Conservation (phyloP, 139 green algal genomes). For the Monoraphidium neglectum region DNA sequence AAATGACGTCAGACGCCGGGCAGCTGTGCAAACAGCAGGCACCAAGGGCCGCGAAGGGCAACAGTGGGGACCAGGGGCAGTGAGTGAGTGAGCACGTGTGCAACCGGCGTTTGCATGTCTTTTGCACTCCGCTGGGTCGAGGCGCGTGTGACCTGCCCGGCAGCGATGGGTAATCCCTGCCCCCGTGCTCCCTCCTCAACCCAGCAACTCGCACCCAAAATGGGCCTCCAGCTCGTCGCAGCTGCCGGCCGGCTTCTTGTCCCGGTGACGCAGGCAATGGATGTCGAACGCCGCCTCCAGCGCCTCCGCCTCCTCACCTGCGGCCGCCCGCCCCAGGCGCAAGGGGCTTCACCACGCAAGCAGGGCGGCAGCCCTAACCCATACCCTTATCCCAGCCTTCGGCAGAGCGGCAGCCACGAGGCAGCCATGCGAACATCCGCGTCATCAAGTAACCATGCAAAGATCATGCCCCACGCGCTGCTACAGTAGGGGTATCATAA, state of each 20-base stretch:
- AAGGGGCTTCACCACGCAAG: background rate
- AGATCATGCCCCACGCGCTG: too few species aligned
- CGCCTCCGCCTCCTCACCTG: conserved; percentile 74
- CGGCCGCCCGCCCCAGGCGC: too few species aligned
- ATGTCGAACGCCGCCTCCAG: conserved; percentile 82
- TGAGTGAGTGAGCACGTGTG: too few species aligned
- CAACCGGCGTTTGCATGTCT: too few species aligned
- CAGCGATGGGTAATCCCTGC: too few species aligned
- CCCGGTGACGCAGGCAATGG: conserved; percentile 75
- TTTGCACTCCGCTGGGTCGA: too few species aligned
- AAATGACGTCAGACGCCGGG: conserved; percentile 64
- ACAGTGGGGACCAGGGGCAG: too few species aligned
- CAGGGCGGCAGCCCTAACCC: background rate
- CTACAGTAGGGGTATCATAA: too few species aligned
- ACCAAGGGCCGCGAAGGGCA: too few species aligned
- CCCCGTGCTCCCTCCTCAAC: too few species aligned
- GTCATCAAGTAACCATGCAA: background rate
- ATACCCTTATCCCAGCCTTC: background rate
- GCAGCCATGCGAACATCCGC: background rate
- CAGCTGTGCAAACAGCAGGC: conserved; percentile 69
- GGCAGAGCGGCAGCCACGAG: background rate
- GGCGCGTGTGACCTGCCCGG: too few species aligned
- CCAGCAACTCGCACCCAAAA: conserved; percentile 36
- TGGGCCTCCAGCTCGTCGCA: conserved; percentile 65
- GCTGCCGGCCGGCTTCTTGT: conserved; percentile 88